phyloP scores from a whole-genome alignment of 768 basidiomycete genomes.

The Sarcodon sp. region DNA sequence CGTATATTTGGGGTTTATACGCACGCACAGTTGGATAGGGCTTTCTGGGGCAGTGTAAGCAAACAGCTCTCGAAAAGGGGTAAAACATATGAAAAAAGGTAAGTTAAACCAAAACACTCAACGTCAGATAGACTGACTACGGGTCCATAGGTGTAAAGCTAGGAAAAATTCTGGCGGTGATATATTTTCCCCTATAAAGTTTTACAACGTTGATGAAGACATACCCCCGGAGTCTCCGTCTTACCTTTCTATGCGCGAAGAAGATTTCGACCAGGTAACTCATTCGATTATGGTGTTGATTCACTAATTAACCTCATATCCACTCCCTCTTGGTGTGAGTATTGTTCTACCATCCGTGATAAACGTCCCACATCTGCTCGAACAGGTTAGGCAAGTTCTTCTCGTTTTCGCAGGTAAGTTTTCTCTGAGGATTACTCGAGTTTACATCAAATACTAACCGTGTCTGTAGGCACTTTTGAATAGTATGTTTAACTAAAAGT shows the following conservation, averaged over 20 bases:
- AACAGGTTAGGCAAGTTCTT: slow-evolving; percentile 15
- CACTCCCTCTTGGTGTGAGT: slow-evolving; percentile 49
- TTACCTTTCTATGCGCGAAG: slow-evolving; percentile 23
- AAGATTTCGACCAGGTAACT: slow-evolving; percentile 33
- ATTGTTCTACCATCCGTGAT: not conserved
- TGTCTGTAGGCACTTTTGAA: slow-evolving; percentile 18
- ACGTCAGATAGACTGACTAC: slow-evolving; percentile 25
- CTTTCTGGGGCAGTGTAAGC: slow-evolving; percentile 33
- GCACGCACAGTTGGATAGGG: slow-evolving; percentile 27
- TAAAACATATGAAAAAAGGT: slow-evolving; percentile 39
- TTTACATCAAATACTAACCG: not conserved
- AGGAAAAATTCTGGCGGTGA: slow-evolving; percentile 10
- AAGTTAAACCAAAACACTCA: slow-evolving; percentile 21
- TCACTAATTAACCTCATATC: slow-evolving; percentile 20
- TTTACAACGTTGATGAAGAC: not conserved
- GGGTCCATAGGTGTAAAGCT: slow-evolving; percentile 16
- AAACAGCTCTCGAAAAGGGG: slow-evolving; percentile 26
- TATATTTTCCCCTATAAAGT: slow-evolving; percentile 30
- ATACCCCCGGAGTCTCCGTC: slow-evolving; percentile 3
- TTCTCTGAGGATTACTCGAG: not conserved
- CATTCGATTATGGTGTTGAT: not conserved
- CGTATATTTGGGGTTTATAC: slow-evolving; percentile 36
- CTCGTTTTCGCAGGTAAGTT: slow-evolving; percentile 13
- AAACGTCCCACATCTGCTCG: not conserved
- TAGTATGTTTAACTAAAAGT: slow-evolving; percentile 14